Conservation (phyloP, 495 filamentous ascomycete species). For the Lasiosphaeria ovina region DNA sequence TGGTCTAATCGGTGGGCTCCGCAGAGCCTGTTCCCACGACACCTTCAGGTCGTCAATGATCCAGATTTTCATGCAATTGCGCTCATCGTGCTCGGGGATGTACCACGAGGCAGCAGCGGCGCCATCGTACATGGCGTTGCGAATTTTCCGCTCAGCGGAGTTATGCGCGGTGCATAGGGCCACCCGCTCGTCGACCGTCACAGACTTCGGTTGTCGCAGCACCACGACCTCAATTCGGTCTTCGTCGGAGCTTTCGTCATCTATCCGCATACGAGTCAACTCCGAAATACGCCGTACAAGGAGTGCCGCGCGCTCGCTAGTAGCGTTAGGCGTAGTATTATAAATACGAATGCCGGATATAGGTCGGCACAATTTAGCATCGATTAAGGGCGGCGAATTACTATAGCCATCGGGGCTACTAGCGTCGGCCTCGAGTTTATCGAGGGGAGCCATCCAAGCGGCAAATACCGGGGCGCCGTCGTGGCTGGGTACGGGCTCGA, state of each 20-base stretch:
- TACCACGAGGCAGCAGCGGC: background rate
- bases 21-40: background rate
- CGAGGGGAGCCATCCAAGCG: too few relatives aligned
- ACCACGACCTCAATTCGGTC: background rate
- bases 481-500: conserved; percentile 8
- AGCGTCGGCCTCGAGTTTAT: too few relatives aligned
- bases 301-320: background rate
- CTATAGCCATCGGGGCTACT: too few relatives aligned
- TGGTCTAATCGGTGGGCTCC: too few relatives aligned
- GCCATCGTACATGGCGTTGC: background rate
- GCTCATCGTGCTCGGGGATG: background rate
- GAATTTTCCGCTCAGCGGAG: background rate
- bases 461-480: conserved; percentile 5
- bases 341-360: background rate
- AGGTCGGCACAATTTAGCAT: background rate
- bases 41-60: background rate
- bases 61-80: background rate
- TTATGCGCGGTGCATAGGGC: background rate
- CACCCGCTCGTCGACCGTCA: background rate
- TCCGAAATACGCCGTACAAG: background rate
- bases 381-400: conserved; percentile 1
- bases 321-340: background rate
- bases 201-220: background rate
- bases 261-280: background rate
- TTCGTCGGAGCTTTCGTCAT: background rate